Conservation (phyloP, 2,329 filamentous ascomycete genomes). For the Nemania serpens region DNA sequence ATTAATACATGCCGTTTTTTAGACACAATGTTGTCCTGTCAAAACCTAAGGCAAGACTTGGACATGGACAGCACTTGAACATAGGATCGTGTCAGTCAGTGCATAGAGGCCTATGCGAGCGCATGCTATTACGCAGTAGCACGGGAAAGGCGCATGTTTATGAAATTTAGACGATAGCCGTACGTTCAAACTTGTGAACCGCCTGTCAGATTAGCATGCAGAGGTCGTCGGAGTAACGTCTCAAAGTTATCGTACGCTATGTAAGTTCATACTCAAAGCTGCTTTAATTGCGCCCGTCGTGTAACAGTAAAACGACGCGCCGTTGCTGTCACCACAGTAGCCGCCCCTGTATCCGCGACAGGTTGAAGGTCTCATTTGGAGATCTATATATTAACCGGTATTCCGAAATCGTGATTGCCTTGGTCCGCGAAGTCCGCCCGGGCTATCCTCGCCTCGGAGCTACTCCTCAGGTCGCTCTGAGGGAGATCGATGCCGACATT, state of each 20-base stretch:
- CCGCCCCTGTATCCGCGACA: too few species aligned
- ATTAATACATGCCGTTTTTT: too few species aligned
- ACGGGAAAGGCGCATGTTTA: too few species aligned
- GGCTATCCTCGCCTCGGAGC: constrained; percentile 28
- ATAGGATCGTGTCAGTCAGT: too few species aligned
- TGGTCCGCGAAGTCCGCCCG: constrained; percentile 36
- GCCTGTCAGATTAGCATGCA: constrained; percentile 28
- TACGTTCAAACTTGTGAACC: constrained; percentile 26
- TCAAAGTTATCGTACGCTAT: constrained; percentile 32
- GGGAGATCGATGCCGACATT: constrained; percentile 38
- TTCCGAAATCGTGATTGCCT: constrained; percentile 35
- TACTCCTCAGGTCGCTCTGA: constrained; percentile 32
- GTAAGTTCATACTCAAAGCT: constrained; percentile 37
- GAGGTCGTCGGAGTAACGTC: constrained; percentile 29
- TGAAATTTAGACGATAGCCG: not conserved
- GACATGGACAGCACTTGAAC: too few species aligned
- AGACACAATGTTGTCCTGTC: too few species aligned
- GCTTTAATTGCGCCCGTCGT: constrained; percentile 37
- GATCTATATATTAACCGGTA: constrained; percentile 32
- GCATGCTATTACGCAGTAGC: too few species aligned
- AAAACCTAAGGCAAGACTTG: too few species aligned
- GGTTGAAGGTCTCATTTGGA: constrained; percentile 37
- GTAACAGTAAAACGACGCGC: too few species aligned
- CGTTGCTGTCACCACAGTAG: too few species aligned
- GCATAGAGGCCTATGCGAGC: too few species aligned